phyloP scores from a whole-genome alignment of 208 protist genomes.

The Porcisia hertigi region DNA sequence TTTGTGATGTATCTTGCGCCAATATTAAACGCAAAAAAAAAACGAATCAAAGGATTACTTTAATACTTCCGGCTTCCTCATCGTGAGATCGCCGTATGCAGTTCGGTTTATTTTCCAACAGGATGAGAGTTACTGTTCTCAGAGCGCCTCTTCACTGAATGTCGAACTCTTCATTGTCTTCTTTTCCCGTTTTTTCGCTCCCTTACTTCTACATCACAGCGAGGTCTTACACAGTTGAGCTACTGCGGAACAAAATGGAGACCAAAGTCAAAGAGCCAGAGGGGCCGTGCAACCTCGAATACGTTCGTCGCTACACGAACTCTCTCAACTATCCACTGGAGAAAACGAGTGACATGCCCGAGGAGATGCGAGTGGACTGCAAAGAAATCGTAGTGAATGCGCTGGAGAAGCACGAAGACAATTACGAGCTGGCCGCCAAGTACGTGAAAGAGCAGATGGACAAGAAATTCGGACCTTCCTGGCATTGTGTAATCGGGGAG shows the following conservation, averaged over 20 bases:
- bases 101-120: too few relatives aligned
- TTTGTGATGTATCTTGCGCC: not conserved
- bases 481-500: slow-evolving; percentile 95
- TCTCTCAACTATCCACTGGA: slow-evolving; percentile 84
- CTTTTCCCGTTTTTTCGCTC: not conserved
- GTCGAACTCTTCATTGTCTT: not conserved
- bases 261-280: slow-evolving; percentile 77
- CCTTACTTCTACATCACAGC: not conserved
- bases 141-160: not conserved
- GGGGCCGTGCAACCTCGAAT: slow-evolving; percentile 80
- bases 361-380: slow-evolving; percentile 93
- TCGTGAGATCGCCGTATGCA: too few relatives aligned
- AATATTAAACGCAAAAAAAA: not conserved
- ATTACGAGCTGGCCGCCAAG: slow-evolving; percentile 93
- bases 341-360: slow-evolving; percentile 95
- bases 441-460: slow-evolving; percentile 95
- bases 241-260: slow-evolving; percentile 34
- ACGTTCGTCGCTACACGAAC: slow-evolving; percentile 74
- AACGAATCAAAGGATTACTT: not conserved
- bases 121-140: not conserved
- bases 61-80: not conserved
- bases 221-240: not conserved
- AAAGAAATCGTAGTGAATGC: slow-evolving; percentile 95
- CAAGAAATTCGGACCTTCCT: slow-evolving; percentile 94
- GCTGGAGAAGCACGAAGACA: slow-evolving; percentile 91